Evolutionary conservation across 2,329 filamentous ascomycete species (phyloP).

Genomic region (Amylocarpus encephaloides): DNA sequence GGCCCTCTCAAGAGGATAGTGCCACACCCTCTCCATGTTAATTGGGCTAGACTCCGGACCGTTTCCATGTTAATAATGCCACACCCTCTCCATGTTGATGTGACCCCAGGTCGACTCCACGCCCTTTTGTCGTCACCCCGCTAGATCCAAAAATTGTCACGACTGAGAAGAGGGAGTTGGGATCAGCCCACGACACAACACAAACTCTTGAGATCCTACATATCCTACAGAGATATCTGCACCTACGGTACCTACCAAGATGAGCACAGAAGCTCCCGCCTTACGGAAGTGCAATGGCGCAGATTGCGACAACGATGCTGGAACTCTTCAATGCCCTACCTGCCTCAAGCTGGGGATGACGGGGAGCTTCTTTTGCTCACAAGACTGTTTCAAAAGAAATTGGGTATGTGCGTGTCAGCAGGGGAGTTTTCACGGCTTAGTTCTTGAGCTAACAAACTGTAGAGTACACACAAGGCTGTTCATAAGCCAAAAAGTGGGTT

Average conservation of each 20-base stretch:
- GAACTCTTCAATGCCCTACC: constrained; percentile 84
- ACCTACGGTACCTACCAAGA: constrained; percentile 1
- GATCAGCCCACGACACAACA: too few species aligned
- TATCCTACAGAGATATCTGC: too few species aligned
- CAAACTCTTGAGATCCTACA: too few species aligned
- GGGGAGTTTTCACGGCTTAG: too few species aligned
- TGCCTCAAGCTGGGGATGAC: constrained; percentile 83
- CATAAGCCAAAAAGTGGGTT: constrained; percentile 76
- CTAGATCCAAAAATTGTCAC: constrained; percentile 4
- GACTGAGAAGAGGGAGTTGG: background rate
- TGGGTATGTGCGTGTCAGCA: constrained; percentile 62
- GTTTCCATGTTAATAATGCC: too few species aligned
- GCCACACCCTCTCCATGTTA: too few species aligned
- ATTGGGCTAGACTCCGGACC: too few species aligned
- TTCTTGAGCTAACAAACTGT: constrained; percentile 14
- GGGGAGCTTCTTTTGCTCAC: constrained; percentile 93
- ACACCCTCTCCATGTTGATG: too few species aligned
- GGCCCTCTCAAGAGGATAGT: too few species aligned
- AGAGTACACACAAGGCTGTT: constrained; percentile 76
- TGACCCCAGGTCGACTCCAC: background rate
- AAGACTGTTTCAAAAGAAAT: constrained; percentile 98
- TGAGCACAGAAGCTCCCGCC: constrained; percentile 38
- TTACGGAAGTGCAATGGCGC: constrained; percentile 71
- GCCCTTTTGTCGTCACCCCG: constrained; percentile 10
- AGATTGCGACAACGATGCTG: constrained; percentile 83